Evolutionary conservation across 345 rosid genomes (phyloP).

Genomic region (Hibiscus trionum): DNA sequence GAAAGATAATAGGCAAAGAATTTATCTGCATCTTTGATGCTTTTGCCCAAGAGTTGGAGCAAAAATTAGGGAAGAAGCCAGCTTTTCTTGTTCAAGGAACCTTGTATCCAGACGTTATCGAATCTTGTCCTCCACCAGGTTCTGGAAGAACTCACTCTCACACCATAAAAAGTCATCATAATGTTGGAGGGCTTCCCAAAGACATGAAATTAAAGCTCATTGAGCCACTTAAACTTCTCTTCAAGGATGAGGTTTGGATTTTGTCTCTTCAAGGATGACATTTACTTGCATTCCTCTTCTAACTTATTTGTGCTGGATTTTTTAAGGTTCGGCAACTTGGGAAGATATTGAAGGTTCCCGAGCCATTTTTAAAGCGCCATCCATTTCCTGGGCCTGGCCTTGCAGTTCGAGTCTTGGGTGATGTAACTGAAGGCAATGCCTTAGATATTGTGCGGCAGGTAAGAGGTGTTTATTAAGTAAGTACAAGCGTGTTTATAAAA

Average conservation of each 20-base stretch:
- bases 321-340: conserved; percentile 91
- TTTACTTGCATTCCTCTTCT: conserved; percentile 2
- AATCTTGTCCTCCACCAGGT: conserved; percentile 99
- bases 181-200: conserved; percentile 98
- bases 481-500: background rate
- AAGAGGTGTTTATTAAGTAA: background rate
- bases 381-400: conserved; percentile 99
- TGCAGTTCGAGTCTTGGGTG: conserved; percentile 91
- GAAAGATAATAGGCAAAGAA: conserved; percentile 89
- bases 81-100: conserved; percentile 93
- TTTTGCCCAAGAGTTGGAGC: conserved; percentile 73
- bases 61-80: conserved; percentile 69
- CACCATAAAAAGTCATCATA: conserved; percentile 97
- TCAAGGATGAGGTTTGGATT: conserved; percentile 82
- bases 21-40: conserved; percentile 76
- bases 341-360: conserved; percentile 72
- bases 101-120: conserved; percentile 90
- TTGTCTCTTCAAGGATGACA: background rate
- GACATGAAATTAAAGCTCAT: conserved; percentile 96
- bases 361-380: conserved; percentile 81
- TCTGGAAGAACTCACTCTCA: conserved; percentile 85
- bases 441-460: conserved; percentile 88
- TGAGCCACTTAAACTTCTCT: conserved; percentile 90
- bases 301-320: conserved; percentile 6
- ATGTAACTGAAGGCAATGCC: conserved; percentile 88